phyloP scores from a whole-genome alignment of 345 rosid genomes.

The Hypericum perforatum region DNA sequence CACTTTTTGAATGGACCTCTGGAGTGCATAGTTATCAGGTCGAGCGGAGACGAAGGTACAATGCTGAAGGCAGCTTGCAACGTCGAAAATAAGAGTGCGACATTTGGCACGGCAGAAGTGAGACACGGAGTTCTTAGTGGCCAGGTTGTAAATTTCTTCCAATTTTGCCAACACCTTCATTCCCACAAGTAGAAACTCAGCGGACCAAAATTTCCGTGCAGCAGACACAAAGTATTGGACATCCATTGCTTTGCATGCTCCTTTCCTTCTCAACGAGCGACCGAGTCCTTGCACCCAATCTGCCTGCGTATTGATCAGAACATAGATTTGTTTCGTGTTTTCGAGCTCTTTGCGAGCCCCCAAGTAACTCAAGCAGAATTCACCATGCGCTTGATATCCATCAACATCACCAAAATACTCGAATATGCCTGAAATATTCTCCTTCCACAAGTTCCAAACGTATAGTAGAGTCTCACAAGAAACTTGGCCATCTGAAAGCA shows the following conservation, averaged over 20 bases:
- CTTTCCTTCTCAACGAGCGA: slow-evolving; percentile 1
- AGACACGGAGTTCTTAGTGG: slow-evolving; percentile 10
- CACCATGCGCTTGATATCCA: slow-evolving; percentile 12
- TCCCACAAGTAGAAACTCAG: slow-evolving; percentile 31
- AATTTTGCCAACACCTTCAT: slow-evolving; percentile 24
- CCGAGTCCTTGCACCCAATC: slow-evolving; percentile 24
- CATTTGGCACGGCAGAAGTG: slow-evolving; percentile 15
- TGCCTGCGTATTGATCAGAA: slow-evolving; percentile 24
- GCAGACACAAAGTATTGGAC: slow-evolving; percentile 20
- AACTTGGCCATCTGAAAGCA: slow-evolving; percentile 7
- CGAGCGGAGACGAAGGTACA: slow-evolving; percentile 6
- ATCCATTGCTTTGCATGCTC: slow-evolving; percentile 15
- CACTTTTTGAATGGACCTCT: slow-evolving; percentile 11
- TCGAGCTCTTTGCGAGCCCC: slow-evolving; percentile 26
- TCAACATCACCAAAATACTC: slow-evolving; percentile 8
- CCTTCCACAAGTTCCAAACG: slow-evolving; percentile 42
- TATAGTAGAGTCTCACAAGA: slow-evolving; percentile 27
- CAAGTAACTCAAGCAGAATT: slow-evolving; percentile 36
- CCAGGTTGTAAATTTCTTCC: slow-evolving; percentile 12
- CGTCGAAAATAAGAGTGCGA: slow-evolving; percentile 20
- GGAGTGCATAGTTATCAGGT: slow-evolving; percentile 1
- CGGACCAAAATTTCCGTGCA: slow-evolving; percentile 27
- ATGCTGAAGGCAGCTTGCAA: slow-evolving; percentile 24
- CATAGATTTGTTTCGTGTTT: slow-evolving; percentile 10
- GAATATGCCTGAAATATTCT: slow-evolving; percentile 19